A percentile compares a stretch with the other conserved stretches of the same genome.
phyloP scores from a whole-genome alignment of 305 asterid species.

The Fraxinus floribunda region DNA sequence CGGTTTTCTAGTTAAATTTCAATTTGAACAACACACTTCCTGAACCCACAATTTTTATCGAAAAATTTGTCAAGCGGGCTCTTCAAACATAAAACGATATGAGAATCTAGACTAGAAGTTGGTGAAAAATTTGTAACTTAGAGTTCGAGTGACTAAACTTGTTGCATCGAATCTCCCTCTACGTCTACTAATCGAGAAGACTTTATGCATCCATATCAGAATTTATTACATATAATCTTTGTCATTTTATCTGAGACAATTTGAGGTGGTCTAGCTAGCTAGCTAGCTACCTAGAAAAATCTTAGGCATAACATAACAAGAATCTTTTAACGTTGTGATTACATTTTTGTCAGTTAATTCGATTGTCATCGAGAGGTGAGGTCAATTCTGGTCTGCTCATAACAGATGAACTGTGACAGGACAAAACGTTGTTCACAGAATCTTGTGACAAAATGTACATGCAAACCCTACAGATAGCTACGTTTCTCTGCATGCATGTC shows the following conservation, averaged over 20 bases:
- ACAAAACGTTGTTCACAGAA: conserved; percentile 17
- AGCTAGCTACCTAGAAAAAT: neutral
- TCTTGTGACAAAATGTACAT: conserved; percentile 25
- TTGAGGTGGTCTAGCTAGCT: neutral
- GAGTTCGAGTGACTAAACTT: neutral
- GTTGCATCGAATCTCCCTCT: neutral
- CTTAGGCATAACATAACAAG: neutral
- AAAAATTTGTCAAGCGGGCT: neutral
- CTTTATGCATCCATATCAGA: neutral
- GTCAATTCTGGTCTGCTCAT: conserved; percentile 30
- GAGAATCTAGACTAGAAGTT: neutral
- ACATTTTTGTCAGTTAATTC: conserved; percentile 1
- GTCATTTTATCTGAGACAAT: neutral
- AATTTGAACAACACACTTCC: neutral
- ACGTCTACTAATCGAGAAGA: neutral
- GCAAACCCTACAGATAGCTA: conserved; percentile 22
- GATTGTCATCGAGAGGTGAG: conserved; percentile 10
- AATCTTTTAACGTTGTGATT: neutral
- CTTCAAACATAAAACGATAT: neutral
- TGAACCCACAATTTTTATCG: neutral
- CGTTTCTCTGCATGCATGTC: conserved; percentile 26
- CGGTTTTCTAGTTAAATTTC: neutral
- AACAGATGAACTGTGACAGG: conserved; percentile 7
- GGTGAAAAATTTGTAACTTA: neutral
- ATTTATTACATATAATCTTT: neutral